Percentiles rank a stretch among this genome's conserved stretches.
These are phyloP conservation scores for Urtica urens DNA, from an alignment of 306 rosid genomes.

Conservation along the genomic window DNA sequence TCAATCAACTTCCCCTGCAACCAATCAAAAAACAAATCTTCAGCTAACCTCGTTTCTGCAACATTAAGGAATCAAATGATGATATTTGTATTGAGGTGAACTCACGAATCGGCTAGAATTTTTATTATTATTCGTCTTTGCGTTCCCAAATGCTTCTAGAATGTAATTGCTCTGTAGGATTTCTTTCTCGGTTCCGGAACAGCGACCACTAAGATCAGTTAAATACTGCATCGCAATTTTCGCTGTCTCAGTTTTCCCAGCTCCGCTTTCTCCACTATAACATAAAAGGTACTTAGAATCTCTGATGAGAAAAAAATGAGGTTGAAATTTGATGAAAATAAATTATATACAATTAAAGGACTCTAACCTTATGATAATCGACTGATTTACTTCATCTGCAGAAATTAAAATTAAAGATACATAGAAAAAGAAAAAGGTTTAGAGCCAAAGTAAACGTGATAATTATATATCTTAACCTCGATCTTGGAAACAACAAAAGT, in stretches of 20 bases:
- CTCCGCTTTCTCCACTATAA: slow-evolving; percentile 90
- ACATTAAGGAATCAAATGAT: neutral
- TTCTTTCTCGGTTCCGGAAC: slow-evolving; percentile 50
- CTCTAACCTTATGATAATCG: slow-evolving; percentile 90
- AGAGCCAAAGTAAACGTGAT: slow-evolving; percentile 15
- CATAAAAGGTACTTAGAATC: neutral
- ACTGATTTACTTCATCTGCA: slow-evolving; percentile 85
- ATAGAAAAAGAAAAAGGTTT: slow-evolving; percentile 20
- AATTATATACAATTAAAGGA: neutral
- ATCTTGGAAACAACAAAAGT: no score
- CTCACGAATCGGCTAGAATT: slow-evolving; percentile 97
- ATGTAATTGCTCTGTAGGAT: slow-evolving; percentile 59
- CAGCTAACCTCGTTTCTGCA: neutral
- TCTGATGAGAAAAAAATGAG: neutral
- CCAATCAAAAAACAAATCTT: slow-evolving; percentile 19
- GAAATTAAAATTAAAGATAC: slow-evolving; percentile 15
- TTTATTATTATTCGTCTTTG: slow-evolving; percentile 71
- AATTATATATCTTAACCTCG: neutral
- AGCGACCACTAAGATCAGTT: slow-evolving; percentile 64
- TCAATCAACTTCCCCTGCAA: slow-evolving; percentile 87
- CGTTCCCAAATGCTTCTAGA: slow-evolving; percentile 93
- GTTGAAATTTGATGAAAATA: neutral
- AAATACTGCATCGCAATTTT: slow-evolving; percentile 83
- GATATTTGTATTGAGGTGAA: slow-evolving; percentile 24
- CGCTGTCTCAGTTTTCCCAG: slow-evolving; percentile 93